Conservation (phyloP, 1,284 basidiomycete genomes). For the Cryptococcus depauperatus region DNA sequence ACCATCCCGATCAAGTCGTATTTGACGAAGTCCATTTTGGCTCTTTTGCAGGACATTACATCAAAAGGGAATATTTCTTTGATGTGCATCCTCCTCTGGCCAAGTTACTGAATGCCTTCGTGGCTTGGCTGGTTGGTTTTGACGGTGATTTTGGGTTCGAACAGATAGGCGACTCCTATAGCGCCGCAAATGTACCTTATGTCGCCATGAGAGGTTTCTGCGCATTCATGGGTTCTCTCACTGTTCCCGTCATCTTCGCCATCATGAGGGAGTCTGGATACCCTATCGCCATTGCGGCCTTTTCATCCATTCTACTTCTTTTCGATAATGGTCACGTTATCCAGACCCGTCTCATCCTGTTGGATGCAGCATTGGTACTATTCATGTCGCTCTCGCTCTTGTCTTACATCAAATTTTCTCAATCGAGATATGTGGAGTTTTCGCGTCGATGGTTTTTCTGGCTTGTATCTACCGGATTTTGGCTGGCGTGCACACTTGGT, state of each 20-base stretch:
- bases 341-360: slow-evolving; percentile 87
- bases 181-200: slow-evolving; percentile 54
- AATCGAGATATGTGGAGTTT: slow-evolving; percentile 88
- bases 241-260: slow-evolving; percentile 81
- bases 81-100: slow-evolving; percentile 97
- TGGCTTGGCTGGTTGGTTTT: slow-evolving; percentile 94
- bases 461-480: slow-evolving; percentile 81
- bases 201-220: slow-evolving; percentile 87
- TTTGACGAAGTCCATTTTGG: slow-evolving; percentile 98
- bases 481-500: slow-evolving; percentile 90
- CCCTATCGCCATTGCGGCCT: slow-evolving; percentile 76
- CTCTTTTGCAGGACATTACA: slow-evolving; percentile 79
- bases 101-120: slow-evolving; percentile 82
- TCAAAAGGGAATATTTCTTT: slow-evolving; percentile 91
- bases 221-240: slow-evolving; percentile 81
- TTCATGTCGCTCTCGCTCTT: slow-evolving; percentile 93
- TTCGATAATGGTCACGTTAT: slow-evolving; percentile 95
- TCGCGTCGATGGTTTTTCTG: slow-evolving; percentile 88
- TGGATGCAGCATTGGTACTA: slow-evolving; percentile 90
- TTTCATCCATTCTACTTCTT: slow-evolving; percentile 75
- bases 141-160: slow-evolving; percentile 91
- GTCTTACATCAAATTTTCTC: slow-evolving; percentile 91
- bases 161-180: slow-evolving; percentile 88
- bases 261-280: slow-evolving; percentile 99
- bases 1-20: slow-evolving; percentile 86